Conservation (phyloP, 495 filamentous ascomycete species). For the Daldinia loculata region DNA sequence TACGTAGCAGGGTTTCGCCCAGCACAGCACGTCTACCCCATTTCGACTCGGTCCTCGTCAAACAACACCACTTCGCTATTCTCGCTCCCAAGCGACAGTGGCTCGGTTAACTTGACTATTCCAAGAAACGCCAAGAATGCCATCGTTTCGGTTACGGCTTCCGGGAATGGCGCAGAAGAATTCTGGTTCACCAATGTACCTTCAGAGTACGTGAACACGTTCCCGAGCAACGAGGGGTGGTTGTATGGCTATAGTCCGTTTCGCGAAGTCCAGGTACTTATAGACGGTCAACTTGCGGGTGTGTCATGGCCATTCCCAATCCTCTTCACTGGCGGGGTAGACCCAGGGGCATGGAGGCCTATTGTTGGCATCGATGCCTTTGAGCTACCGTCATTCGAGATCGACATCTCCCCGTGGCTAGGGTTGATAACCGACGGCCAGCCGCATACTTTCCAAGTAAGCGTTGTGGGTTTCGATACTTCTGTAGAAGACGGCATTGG, state of each 20-base stretch:
- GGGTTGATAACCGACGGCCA: slow-evolving; percentile 71
- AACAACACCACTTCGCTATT: slow-evolving; percentile 70
- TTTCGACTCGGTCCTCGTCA: slow-evolving; percentile 68
- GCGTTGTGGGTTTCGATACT: slow-evolving; percentile 70
- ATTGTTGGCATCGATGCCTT: slow-evolving; percentile 87
- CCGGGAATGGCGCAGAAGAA: slow-evolving; percentile 80
- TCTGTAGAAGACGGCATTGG: slow-evolving; percentile 51
- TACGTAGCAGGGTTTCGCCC: slow-evolving; percentile 50
- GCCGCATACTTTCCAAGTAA: slow-evolving; percentile 75
- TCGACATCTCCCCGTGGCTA: slow-evolving; percentile 84
- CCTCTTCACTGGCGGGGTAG: slow-evolving; percentile 88
- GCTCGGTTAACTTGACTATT: slow-evolving; percentile 64
- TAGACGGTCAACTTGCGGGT: slow-evolving; percentile 78
- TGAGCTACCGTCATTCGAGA: slow-evolving; percentile 81
- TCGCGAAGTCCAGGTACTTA: slow-evolving; percentile 81
- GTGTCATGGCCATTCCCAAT: slow-evolving; percentile 87
- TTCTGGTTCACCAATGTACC: slow-evolving; percentile 92
- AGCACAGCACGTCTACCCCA: slow-evolving; percentile 76
- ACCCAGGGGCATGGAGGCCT: slow-evolving; percentile 82
- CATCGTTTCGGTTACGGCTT: slow-evolving; percentile 77
- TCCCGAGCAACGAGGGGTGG: slow-evolving; percentile 61
- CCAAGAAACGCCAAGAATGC: slow-evolving; percentile 73
- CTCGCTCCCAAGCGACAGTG: slow-evolving; percentile 70
- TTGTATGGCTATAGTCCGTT: slow-evolving; percentile 80
- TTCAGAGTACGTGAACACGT: slow-evolving; percentile 68